These are phyloP conservation scores for Colletotrichum cuscutae DNA, from an alignment of 2,329 filamentous ascomycete genomes.

Conservation along the genomic window DNA sequence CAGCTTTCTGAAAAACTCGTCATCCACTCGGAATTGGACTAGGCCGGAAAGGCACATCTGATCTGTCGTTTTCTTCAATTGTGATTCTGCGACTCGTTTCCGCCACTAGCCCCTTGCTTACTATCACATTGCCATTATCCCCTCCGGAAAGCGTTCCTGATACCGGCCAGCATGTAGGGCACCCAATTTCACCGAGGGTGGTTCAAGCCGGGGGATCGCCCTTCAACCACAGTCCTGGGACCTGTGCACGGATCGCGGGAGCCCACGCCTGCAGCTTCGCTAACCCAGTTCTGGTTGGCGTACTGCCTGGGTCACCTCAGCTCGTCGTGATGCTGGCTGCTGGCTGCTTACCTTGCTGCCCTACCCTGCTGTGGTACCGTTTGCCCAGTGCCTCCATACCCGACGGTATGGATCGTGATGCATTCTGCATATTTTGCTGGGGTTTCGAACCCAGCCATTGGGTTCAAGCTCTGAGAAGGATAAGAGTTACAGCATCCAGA, in stretches of 20 bases:
- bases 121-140: constrained; percentile 5
- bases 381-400: constrained; percentile 20
- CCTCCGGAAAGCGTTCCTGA: constrained; percentile 6
- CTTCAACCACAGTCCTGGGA: constrained; percentile 34
- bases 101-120: constrained; percentile 4
- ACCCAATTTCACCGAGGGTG: constrained; percentile 8
- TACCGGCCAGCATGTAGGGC: neutral
- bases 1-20: neutral
- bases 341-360: neutral
- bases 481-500: neutral
- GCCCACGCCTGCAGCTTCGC: constrained; percentile 18
- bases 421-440: constrained; percentile 1
- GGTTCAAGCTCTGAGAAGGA: neutral
- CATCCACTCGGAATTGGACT: neutral
- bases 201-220: constrained; percentile 33
- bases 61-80: neutral
- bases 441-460: constrained; percentile 3
- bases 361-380: constrained; percentile 1
- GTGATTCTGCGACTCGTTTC: neutral
- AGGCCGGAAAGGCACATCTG: neutral
- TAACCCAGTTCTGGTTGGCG: constrained; percentile 26
- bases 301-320: constrained; percentile 21
- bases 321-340: constrained; percentile 7
- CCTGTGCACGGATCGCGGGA: constrained; percentile 24
- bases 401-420: constrained; percentile 26